phyloP scores from a whole-genome alignment of 2,329 filamentous ascomycete species.

The Helotiales sp. region DNA sequence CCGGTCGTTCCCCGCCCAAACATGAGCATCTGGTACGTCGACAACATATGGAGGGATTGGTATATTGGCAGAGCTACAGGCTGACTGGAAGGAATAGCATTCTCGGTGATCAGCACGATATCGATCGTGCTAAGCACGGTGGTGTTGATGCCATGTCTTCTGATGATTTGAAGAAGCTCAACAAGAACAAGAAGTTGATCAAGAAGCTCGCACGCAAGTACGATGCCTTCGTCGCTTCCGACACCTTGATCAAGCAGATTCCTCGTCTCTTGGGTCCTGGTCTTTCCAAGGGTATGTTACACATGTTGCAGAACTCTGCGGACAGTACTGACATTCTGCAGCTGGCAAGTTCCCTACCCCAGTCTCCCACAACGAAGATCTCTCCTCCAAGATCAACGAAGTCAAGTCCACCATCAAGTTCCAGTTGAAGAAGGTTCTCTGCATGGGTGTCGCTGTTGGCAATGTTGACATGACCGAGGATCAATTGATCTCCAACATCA shows the following conservation, averaged over 20 bases:
- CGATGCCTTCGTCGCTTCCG: constrained; percentile 98
- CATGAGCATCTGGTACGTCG: constrained; percentile 77
- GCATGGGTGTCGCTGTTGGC: constrained; percentile 98
- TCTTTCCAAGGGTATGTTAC: constrained; percentile 83
- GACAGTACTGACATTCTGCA: constrained; percentile 43
- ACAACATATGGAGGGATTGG: constrained; percentile 9
- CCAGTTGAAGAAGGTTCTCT: constrained; percentile 99
- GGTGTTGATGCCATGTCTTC: constrained; percentile 97
- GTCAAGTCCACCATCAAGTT: constrained; percentile 99
- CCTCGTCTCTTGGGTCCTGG: constrained; percentile 98
- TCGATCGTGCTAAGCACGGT: constrained; percentile 99
- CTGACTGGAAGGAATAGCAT: constrained; percentile 54
- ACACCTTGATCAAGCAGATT: constrained; percentile 98
- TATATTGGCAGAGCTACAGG: constrained; percentile 10
- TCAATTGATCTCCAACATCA: constrained; percentile 97
- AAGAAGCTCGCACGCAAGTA: constrained; percentile 99
- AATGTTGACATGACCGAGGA: constrained; percentile 98
- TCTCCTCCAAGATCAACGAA: constrained; percentile 93
- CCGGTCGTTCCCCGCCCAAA: constrained; percentile 86
- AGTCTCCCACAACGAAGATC: constrained; percentile 94
- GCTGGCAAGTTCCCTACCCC: constrained; percentile 99
- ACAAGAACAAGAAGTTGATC: constrained; percentile 99
- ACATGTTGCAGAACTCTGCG: not conserved
- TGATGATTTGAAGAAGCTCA: constrained; percentile 99
- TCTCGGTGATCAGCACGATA: constrained; percentile 94